A percentile compares a stretch with the other conserved stretches of the same genome.
Evolutionary conservation across 1,139 yeast species (phyloP).

Genomic region (Pneumocystis wakefieldiae): DNA sequence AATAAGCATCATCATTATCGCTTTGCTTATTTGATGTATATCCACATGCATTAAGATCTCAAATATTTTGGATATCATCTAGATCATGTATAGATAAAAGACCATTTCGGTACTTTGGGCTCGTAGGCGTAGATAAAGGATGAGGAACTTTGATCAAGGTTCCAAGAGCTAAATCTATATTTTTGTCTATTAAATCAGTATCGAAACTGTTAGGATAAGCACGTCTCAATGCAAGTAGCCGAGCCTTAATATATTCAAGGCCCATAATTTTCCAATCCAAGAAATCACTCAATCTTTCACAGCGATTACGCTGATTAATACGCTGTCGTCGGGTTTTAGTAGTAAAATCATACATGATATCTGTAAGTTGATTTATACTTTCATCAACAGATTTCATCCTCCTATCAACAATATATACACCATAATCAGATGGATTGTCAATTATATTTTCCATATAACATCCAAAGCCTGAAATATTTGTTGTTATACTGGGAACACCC

Average conservation of each 20-base stretch:
- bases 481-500: conserved; percentile 98
- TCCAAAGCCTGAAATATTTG: conserved; percentile 92
- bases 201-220: conserved; percentile 80
- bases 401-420: conserved; percentile 92
- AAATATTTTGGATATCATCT: conserved; percentile 79
- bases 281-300: conserved; percentile 81
- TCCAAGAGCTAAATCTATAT: conserved; percentile 40
- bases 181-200: conserved; percentile 19
- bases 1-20: conserved; percentile 32
- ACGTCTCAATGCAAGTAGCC: conserved; percentile 78
- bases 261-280: conserved; percentile 99
- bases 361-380: conserved; percentile 76
- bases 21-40: conserved; percentile 68
- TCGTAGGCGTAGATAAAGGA: conserved; percentile 91
- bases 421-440: conserved; percentile 88
- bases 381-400: conserved; percentile 89
- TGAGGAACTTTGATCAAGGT: conserved; percentile 61
- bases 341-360: conserved; percentile 79
- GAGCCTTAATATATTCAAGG: conserved; percentile 83
- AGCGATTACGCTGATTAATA: conserved; percentile 93
- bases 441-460: conserved; percentile 97
- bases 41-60: conserved; percentile 60
- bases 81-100: conserved; percentile 34
- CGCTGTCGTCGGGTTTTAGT: conserved; percentile 89
- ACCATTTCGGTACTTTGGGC: conserved; percentile 82